Evolutionary conservation across 345 rosid genomes (phyloP).

Genomic region (Euphorbia peplus): DNA sequence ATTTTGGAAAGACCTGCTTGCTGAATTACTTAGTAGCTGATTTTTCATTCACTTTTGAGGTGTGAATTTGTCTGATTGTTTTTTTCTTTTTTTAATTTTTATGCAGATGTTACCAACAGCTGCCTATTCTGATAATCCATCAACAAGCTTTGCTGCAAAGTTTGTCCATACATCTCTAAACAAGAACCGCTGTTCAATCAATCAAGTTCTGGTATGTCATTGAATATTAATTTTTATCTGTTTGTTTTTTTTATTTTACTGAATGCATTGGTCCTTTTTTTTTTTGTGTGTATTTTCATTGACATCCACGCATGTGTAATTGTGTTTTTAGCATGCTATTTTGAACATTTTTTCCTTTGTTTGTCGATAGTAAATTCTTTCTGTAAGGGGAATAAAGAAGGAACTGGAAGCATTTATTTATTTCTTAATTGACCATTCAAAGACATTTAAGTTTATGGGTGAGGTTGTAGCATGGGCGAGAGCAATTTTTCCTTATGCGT

Average conservation of each 20-base stretch:
- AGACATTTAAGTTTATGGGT: not conserved
- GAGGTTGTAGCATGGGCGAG: not conserved
- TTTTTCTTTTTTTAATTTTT: constrained; percentile 9
- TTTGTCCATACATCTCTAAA: constrained; percentile 94
- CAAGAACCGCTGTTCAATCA: constrained; percentile 93
- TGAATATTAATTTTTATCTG: not conserved
- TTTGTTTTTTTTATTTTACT: constrained; percentile 5
- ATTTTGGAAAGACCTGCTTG: constrained; percentile 6
- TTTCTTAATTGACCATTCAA: not conserved
- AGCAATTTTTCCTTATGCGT: not conserved
- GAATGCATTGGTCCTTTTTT: too few species aligned
- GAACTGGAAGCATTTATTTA: not conserved
- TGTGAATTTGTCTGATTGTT: constrained; percentile 14
- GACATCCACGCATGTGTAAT: too few species aligned
- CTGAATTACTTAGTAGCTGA: not conserved
- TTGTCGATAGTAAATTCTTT: not conserved
- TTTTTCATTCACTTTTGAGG: constrained; percentile 12
- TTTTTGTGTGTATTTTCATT: too few species aligned
- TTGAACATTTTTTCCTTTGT: not conserved
- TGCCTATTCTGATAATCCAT: constrained; percentile 93
- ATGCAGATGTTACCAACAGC: constrained; percentile 81
- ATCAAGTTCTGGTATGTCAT: constrained; percentile 72
- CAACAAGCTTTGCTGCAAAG: constrained; percentile 90
- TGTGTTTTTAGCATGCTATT: too few species aligned
- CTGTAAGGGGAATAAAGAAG: not conserved